These are phyloP conservation scores for Pythium monospermum DNA, from an alignment of 352 stramenopile species.

Conservation along the genomic window DNA sequence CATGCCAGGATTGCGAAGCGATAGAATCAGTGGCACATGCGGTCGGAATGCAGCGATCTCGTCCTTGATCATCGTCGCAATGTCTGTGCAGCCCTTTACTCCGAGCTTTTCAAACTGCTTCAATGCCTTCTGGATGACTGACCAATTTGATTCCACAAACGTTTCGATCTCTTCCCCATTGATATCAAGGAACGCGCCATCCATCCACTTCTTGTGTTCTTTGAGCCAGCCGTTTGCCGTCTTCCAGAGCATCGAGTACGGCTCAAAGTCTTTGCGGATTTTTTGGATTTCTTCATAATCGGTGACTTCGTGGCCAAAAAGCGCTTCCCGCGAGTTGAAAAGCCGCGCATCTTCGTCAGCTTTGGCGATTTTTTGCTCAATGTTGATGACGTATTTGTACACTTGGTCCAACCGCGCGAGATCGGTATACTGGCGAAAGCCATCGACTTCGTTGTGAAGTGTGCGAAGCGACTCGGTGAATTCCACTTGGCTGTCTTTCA, in stretches of 20 bases:
- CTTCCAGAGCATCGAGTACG: constrained; percentile 93
- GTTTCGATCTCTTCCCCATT: constrained; percentile 91
- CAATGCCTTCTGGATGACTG: constrained; percentile 85
- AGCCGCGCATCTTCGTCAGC: constrained; percentile 84
- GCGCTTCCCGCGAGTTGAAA: constrained; percentile 90
- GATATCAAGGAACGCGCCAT: constrained; percentile 85
- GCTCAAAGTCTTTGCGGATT: constrained; percentile 91
- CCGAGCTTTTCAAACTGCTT: constrained; percentile 93
- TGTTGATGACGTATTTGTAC: constrained; percentile 82
- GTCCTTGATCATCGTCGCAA: constrained; percentile 86
- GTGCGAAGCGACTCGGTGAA: constrained; percentile 83
- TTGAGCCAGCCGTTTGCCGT: constrained; percentile 88
- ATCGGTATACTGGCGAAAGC: constrained; percentile 85
- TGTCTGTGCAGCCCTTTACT: constrained; percentile 78
- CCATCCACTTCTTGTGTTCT: constrained; percentile 91
- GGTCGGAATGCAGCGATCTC: constrained; percentile 89
- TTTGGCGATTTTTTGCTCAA: constrained; percentile 85
- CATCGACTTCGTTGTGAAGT: constrained; percentile 86
- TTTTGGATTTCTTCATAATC: constrained; percentile 90
- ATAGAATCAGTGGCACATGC: constrained; percentile 86
- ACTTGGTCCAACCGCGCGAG: constrained; percentile 81
- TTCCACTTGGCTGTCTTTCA: constrained; percentile 91
- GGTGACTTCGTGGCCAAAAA: constrained; percentile 87
- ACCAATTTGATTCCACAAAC: constrained; percentile 79
- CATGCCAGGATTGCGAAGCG: constrained; percentile 91